These are phyloP conservation scores for Wallemia ichthyophaga DNA, from an alignment of 1,284 basidiomycete species.

Conservation along the genomic window DNA sequence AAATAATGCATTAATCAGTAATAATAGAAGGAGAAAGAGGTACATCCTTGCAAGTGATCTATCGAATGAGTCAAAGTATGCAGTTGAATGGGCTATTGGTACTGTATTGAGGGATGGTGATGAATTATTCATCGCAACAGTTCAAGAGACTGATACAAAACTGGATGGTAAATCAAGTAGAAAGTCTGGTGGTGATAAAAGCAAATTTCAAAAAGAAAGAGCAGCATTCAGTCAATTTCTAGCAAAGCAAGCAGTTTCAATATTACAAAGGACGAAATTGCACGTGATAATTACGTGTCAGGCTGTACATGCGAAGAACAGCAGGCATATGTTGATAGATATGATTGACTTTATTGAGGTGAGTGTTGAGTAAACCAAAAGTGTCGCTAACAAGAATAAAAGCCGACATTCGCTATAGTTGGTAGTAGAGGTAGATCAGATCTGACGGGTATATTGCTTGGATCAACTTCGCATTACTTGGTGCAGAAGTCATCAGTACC, in stretches of 20 bases:
- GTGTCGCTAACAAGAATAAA: not conserved
- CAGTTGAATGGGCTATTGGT: slow-evolving; percentile 84
- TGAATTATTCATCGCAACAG: slow-evolving; percentile 48
- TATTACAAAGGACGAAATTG: slow-evolving; percentile 64
- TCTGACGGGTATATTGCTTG: slow-evolving; percentile 74
- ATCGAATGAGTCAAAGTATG: slow-evolving; percentile 67
- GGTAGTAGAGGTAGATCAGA: slow-evolving; percentile 72
- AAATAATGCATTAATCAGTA: slow-evolving; percentile 22
- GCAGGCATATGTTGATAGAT: slow-evolving; percentile 65
- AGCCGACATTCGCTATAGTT: slow-evolving; percentile 49
- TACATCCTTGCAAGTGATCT: slow-evolving; percentile 84
- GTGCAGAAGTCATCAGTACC: slow-evolving; percentile 75
- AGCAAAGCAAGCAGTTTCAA: slow-evolving; percentile 52
- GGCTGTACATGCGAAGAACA: slow-evolving; percentile 82
- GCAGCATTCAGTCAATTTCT: slow-evolving; percentile 28
- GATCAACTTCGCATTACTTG: slow-evolving; percentile 89
- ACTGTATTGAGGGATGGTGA: slow-evolving; percentile 87
- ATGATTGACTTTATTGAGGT: slow-evolving; percentile 65
- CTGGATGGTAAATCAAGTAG: slow-evolving; percentile 18
- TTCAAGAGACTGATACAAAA: slow-evolving; percentile 76
- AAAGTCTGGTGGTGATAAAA: not conserved
- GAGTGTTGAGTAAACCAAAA: not conserved
- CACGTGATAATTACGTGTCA: slow-evolving; percentile 69
- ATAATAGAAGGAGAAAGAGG: slow-evolving; percentile 27
- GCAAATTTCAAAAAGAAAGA: not conserved